A percentile compares a stretch with the other conserved stretches of the same genome.
phyloP scores from a whole-genome alignment of 306 rosid genomes.

The Prunus mongolica region DNA sequence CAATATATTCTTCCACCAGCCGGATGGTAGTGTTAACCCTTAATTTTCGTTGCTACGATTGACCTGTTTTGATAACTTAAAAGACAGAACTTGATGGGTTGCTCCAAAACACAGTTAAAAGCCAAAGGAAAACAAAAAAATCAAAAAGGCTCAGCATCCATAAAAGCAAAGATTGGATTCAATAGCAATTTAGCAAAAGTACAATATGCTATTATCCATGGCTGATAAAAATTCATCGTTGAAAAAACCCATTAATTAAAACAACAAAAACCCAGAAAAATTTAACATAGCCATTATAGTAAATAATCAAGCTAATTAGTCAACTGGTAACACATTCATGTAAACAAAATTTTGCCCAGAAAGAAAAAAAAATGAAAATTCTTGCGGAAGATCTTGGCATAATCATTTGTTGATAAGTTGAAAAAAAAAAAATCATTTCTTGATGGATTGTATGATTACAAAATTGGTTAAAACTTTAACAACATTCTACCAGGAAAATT shows the following conservation, averaged over 20 bases:
- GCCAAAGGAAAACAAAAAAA: background rate
- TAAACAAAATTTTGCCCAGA: slow-evolving; percentile 10
- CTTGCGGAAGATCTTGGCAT: background rate
- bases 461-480: background rate
- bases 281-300: slow-evolving; percentile 1
- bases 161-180: background rate
- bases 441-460: background rate
- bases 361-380: background rate
- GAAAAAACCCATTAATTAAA: background rate
- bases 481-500: background rate
- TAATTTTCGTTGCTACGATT: too few relatives aligned
- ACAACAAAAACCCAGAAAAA: slow-evolving; percentile 16
- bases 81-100: background rate
- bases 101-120: background rate
- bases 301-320: slow-evolving; percentile 5
- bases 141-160: background rate
- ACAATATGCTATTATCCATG: background rate
- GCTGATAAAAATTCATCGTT: background rate
- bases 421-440: background rate
- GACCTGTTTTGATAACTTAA: background rate
- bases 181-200: background rate
- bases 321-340: slow-evolving; percentile 24
- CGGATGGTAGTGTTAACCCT: too few relatives aligned
- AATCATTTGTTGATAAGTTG: background rate
- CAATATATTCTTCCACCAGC: too few relatives aligned